phyloP scores from a whole-genome alignment of 352 stramenopile species.

The Pythium vanterpoolii region DNA sequence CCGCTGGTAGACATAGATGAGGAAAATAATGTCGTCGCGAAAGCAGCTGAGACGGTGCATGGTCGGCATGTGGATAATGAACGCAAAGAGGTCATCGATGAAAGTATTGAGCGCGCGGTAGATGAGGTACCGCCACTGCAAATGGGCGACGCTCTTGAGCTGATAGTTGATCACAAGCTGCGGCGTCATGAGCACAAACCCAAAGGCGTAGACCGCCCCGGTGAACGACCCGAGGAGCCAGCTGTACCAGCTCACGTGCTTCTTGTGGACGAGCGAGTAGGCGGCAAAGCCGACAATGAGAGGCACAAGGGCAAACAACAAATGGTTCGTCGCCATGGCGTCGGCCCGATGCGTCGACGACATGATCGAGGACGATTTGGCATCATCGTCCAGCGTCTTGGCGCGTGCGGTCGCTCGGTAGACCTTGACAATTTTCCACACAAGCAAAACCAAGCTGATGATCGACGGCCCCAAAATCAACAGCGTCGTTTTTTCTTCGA shows the following conservation, averaged over 20 bases:
- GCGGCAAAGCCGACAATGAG: conserved; percentile 71
- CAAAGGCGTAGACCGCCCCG: conserved; percentile 87
- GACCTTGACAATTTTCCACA: conserved; percentile 88
- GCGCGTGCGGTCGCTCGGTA: conserved; percentile 33
- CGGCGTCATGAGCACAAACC: conserved; percentile 90
- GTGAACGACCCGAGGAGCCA: conserved; percentile 87
- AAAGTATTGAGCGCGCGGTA: conserved; percentile 94
- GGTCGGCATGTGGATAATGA: conserved; percentile 90
- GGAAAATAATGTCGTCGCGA: conserved; percentile 90
- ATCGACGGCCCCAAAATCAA: conserved; percentile 84
- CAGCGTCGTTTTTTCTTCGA: conserved; percentile 94
- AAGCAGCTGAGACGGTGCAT: conserved; percentile 89
- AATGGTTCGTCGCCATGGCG: conserved; percentile 78
- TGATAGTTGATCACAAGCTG: conserved; percentile 94
- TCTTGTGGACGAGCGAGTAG: conserved; percentile 83
- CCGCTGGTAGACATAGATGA: conserved; percentile 90
- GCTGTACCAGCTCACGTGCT: conserved; percentile 77
- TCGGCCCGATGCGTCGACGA: conserved; percentile 68
- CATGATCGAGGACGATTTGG: conserved; percentile 27
- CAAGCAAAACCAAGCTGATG: conserved; percentile 71
- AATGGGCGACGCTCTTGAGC: conserved; percentile 88
- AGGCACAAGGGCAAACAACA: conserved; percentile 73
- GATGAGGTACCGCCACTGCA: conserved; percentile 93
- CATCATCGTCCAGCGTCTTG: conserved; percentile 22
- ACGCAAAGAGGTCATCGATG: conserved; percentile 92